These are phyloP conservation scores for Pontederia crassipes DNA, from an alignment of 176 grass and related monocot species.

Conservation along the genomic window DNA sequence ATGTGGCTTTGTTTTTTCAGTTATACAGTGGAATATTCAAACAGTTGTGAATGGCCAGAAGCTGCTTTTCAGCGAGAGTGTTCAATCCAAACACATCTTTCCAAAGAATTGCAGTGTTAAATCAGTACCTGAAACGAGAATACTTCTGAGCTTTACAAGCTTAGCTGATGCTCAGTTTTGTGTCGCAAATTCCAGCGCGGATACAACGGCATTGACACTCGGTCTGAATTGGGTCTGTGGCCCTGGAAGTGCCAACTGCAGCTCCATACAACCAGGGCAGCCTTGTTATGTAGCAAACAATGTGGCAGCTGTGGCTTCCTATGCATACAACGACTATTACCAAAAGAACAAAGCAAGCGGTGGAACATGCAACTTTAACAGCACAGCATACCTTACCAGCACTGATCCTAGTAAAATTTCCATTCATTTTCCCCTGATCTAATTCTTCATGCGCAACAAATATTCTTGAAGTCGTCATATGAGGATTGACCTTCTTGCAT, in stretches of 20 bases:
- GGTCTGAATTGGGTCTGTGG: constrained; percentile 18
- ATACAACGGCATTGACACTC: not conserved
- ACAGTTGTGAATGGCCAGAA: too few species aligned
- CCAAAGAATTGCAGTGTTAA: too few species aligned
- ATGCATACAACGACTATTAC: constrained; percentile 16
- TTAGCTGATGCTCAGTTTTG: constrained; percentile 2
- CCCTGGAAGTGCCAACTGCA: constrained; percentile 14
- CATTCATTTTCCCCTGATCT: not conserved
- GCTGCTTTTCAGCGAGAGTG: too few species aligned
- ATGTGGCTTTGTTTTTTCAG: too few species aligned
- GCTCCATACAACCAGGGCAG: constrained; percentile 1
- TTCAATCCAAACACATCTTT: too few species aligned
- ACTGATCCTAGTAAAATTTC: constrained; percentile 16
- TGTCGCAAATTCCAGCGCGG: constrained; percentile 5
- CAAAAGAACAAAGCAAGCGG: constrained; percentile 1
- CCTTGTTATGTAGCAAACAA: constrained; percentile 4
- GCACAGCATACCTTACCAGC: not conserved
- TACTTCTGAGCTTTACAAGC: not conserved
- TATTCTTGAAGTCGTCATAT: too few species aligned
- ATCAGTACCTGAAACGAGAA: not conserved
- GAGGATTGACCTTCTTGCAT: too few species aligned
- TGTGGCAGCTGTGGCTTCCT: constrained; percentile 8
- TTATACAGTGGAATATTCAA: too few species aligned
- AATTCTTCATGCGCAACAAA: not conserved
- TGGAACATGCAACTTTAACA: constrained; percentile 7